Evolutionary conservation across 768 basidiomycete species (phyloP), one percentile per base, ranked within the genome.

Genomic region (Termitomyces sp.): DNA sequence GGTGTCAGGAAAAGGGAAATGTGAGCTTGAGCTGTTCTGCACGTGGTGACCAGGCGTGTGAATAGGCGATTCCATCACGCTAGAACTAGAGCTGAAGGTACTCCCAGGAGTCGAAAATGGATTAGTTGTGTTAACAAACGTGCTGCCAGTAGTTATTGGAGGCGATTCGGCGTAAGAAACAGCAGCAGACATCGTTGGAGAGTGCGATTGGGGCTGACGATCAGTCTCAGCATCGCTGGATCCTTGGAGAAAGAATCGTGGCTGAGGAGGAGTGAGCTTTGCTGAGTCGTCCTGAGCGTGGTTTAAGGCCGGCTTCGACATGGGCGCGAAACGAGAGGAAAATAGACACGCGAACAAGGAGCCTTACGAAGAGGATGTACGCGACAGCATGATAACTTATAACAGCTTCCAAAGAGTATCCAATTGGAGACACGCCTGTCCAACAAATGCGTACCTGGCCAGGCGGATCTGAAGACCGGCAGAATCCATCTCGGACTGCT

Each of bases 71-170:
- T 67, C 66, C 42, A 69, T 68, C 23, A 66, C 66, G 26, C 71
- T 69, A 44, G 60, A 64, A 58, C 74, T 75, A 62, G 78, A 77
- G 58, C 71, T 76, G 42, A 72, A 67, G n/a, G 78, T 71, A 63
- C 77, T 81, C 7, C 73, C 67, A 4, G 80, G 77, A 11, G 84
- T 73, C 0, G 84, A 82, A 68, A 83, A 81, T 0, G 83, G 78
- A 62, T 79, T 80, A 46, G 60, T 54, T 26, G 62, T 62, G 19
- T 66, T 64, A 53, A 67, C 68, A 62, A 75, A 73, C 35, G 67
- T 65, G 45, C 66, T 74, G 56, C 73, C 76, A 42, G 78, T 75
- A n/a, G 77, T 77, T 28, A 70, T 50, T 12, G 77, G 75, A 12
- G 74, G 72, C 3, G 73, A 72, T 33, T 76, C 74, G 8, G 56